Percentiles rank a stretch among this genome's conserved stretches.
phyloP scores from a whole-genome alignment of 352 stramenopile species.

The Pythium periplocum region DNA sequence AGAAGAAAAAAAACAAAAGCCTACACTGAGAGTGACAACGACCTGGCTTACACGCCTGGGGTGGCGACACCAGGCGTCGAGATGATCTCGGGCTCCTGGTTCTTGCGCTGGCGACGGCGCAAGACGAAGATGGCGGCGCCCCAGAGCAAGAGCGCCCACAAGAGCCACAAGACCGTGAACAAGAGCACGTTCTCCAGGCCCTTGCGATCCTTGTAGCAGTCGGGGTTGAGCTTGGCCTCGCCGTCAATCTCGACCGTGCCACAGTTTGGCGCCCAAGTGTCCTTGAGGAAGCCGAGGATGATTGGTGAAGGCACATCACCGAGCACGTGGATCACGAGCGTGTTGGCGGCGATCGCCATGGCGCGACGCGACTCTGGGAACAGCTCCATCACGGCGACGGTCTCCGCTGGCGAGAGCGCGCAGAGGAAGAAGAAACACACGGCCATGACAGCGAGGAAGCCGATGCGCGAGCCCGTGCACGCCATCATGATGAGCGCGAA shows the following conservation, averaged over 20 bases:
- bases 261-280: constrained; percentile 88
- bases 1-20: constrained; percentile 5
- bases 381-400: constrained; percentile 85
- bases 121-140: constrained; percentile 38
- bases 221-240: constrained; percentile 53
- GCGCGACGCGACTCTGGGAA: constrained; percentile 84
- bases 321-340: constrained; percentile 88
- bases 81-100: background rate
- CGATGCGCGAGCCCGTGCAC: constrained; percentile 36
- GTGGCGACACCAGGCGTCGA: background rate
- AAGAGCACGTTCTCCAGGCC: constrained; percentile 68
- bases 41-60: background rate
- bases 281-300: constrained; percentile 91
- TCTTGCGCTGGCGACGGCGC: constrained; percentile 4
- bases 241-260: constrained; percentile 63
- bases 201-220: constrained; percentile 47
- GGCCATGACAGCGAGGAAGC: constrained; percentile 67
- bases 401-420: constrained; percentile 67
- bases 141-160: constrained; percentile 69
- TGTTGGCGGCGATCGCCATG: constrained; percentile 90
- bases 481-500: constrained; percentile 61
- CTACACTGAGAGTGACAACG: background rate
- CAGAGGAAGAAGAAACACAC: constrained; percentile 77
- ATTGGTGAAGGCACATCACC: constrained; percentile 94
- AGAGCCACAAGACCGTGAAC: constrained; percentile 70